Conservation (phyloP, 495 filamentous ascomycete species). For the Letharia lupina region DNA sequence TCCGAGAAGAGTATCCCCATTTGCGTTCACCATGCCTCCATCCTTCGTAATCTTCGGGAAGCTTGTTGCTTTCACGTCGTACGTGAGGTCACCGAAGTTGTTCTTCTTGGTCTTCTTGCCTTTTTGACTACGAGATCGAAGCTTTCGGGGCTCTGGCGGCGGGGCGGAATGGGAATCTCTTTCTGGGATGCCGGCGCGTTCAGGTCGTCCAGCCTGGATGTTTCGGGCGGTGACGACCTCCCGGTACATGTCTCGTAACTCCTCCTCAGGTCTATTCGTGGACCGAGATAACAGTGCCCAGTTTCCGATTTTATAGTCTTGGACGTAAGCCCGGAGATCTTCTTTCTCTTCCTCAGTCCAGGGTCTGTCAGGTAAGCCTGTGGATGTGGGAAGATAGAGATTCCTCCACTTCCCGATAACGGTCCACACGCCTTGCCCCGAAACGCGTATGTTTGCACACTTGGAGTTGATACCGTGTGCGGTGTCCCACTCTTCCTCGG, state of each 20-base stretch:
- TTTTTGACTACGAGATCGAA: neutral
- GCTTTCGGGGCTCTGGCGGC: neutral
- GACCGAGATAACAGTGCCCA: neutral
- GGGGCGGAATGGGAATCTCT: neutral
- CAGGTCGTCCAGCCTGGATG: neutral
- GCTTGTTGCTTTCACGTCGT: neutral
- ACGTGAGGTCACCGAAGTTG: neutral
- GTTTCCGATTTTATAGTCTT: neutral
- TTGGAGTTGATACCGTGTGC: neutral
- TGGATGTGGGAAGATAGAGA: neutral
- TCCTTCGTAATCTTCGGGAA: neutral
- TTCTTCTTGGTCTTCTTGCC: neutral
- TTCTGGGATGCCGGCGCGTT: neutral
- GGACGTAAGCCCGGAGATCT: neutral
- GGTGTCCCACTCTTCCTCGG: neutral
- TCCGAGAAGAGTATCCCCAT: neutral
- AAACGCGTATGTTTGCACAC: neutral
- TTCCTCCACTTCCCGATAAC: neutral
- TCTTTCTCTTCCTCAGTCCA: neutral
- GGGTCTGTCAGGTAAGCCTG: neutral
- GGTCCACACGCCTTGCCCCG: neutral
- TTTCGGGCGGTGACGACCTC: neutral
- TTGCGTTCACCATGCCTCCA: neutral
- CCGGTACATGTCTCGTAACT: neutral
- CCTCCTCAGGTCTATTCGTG: neutral